Base-by-base conservation (phyloP, 768 basidiomycete genomes). In the Suillus subalutaceus region DNA sequence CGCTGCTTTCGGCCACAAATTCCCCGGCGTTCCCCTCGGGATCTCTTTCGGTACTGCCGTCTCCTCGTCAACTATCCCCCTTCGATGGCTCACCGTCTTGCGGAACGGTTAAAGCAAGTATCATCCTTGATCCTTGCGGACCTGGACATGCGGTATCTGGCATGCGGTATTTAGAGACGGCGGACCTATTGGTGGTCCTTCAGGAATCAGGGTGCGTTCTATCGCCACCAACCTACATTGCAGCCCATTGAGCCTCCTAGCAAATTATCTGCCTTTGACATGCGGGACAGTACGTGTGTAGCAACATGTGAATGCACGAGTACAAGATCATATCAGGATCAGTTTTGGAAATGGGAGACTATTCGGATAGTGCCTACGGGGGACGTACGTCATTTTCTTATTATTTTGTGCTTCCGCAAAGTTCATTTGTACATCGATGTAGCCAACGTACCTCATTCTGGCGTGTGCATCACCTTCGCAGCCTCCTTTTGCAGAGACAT, bases 141-240 rank as follows among this genome's bases (percentile, higher is more conserved):
- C 60, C 65, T 15, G 75, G 79, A 5, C 72, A 81, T 57, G 73
- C 80, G 15, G 80, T 89, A 2, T 77, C 82, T 23, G 80, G 82
- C n/a, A 72, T 92, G 40, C 72, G 81, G 10, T 62, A 83, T 12
- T 74, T 88, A 15, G 77, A 82, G n/a, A 75, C 79, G 32, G 76
- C 79, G 15, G 67, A 77, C 12, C 73, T 84, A 57, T 65, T 91
- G 35, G 78, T 85, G 1, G 84, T 84, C 30, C 75, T 94, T 48
- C 89, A 89, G 61, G 82, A 86, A 69, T 82, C 85, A 50, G 93
- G 92, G 92, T 92, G 72, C 72, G 81, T 74, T 43, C 16, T 37
- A n/a, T 16, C 40, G 40, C 10, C 43, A 48, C 41, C 18, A 38
- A 32, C 62, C 53, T 30, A 32, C 55, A 63, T 23, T 40, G n/a